Percentiles rank a stretch among this genome's conserved stretches.
Conservation (phyloP, 1,284 basidiomycete species). For the Microbotryum scabiosae region DNA sequence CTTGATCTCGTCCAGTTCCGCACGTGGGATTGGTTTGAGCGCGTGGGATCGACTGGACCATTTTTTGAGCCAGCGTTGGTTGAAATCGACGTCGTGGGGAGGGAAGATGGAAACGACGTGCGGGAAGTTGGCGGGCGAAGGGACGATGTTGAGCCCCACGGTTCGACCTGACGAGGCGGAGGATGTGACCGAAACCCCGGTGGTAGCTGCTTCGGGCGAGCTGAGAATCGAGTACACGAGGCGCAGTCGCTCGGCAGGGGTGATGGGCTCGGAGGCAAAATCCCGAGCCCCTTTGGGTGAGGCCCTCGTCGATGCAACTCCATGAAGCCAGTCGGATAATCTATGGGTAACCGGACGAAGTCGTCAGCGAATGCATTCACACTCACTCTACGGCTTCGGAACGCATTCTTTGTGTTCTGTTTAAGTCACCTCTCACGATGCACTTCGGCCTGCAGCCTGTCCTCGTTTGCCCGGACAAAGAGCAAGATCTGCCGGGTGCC, state of each 20-base stretch:
- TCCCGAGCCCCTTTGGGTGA: slow-evolving; percentile 46
- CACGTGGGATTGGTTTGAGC: slow-evolving; percentile 43
- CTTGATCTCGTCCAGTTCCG: slow-evolving; percentile 53
- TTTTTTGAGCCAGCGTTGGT: slow-evolving; percentile 59
- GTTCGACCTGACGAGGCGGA: slow-evolving; percentile 11
- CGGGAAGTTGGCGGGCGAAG: slow-evolving; percentile 51
- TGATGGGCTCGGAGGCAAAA: slow-evolving; percentile 46
- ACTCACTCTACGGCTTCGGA: slow-evolving; percentile 23
- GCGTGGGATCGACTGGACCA: slow-evolving; percentile 55
- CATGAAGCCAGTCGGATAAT: slow-evolving; percentile 56
- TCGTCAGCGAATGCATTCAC: not conserved
- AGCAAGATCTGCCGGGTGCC: slow-evolving; percentile 64
- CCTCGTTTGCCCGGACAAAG: slow-evolving; percentile 62
- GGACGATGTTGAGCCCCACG: slow-evolving; percentile 16
- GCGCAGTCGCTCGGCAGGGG: slow-evolving; percentile 66
- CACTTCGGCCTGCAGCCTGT: slow-evolving; percentile 56
- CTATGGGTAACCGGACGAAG: slow-evolving; percentile 37
- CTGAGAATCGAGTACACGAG: slow-evolving; percentile 68
- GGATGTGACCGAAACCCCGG: slow-evolving; percentile 33
- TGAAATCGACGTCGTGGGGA: slow-evolving; percentile 72
- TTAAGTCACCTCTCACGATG: slow-evolving; percentile 62
- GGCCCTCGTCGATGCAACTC: slow-evolving; percentile 46
- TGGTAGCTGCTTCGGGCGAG: slow-evolving; percentile 70
- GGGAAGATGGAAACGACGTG: slow-evolving; percentile 69
- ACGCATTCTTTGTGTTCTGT: not conserved